Conservation (phyloP, 78 protist species). For the slime mould (Dictyostelium discoideum) region DNA sequence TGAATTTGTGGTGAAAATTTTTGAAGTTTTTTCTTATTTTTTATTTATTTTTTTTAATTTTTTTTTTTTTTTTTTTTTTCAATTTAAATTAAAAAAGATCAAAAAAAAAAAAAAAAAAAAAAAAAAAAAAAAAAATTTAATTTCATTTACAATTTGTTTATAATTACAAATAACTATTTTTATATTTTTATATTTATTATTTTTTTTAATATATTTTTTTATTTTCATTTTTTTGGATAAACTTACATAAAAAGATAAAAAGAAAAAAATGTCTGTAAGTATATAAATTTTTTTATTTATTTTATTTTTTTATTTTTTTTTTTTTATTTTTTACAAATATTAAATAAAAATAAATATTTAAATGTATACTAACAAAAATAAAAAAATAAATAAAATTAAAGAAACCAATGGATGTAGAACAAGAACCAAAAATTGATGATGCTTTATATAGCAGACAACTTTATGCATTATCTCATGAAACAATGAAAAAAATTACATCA, state of each 20-base stretch:
- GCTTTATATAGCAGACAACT: slow-evolving; percentile 85
- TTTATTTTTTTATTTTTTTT: not conserved
- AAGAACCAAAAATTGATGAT: slow-evolving; percentile 70
- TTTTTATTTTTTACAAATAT: not conserved
- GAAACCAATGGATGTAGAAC: slow-evolving; percentile 49
- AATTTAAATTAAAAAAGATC: not conserved
- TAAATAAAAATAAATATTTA: not conserved
- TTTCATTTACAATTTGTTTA: not conserved
- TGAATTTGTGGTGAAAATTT: no score
- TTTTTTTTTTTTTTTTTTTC: not conserved
- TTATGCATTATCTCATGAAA: slow-evolving; percentile 91
- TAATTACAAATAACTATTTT: not conserved
- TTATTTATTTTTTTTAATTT: no score
- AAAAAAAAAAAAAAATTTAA: not conserved
- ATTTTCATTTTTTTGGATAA: not conserved
- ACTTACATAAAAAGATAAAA: not conserved
- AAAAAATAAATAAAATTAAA: not conserved
- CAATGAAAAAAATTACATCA: slow-evolving; percentile 87
- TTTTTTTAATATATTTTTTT: not conserved
- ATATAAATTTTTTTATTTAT: not conserved
- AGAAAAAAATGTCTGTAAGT: slow-evolving; percentile 2
- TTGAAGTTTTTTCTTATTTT: no score
- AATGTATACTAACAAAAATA: no score
- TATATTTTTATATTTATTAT: not conserved
- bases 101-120: not conserved